A percentile compares a stretch with the other conserved stretches of the same genome.
phyloP scores from a whole-genome alignment of 108 stramenopile species.

The Nitzschia sp. region DNA sequence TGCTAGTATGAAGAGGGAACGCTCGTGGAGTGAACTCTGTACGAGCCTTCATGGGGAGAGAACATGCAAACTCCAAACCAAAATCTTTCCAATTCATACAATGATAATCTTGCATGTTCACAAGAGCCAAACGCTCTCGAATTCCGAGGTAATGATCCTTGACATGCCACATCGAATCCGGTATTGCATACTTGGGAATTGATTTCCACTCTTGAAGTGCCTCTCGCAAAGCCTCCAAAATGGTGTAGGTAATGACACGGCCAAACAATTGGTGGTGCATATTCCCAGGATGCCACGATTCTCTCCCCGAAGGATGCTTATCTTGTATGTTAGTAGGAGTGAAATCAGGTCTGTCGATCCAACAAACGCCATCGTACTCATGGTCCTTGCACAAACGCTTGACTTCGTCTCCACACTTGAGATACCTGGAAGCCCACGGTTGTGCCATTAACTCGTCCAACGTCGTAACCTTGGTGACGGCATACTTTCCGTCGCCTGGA shows the following conservation, averaged over 20 bases:
- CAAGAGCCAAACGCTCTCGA: conserved; percentile 10
- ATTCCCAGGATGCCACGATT: conserved; percentile 59
- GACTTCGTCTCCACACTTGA: conserved; percentile 47
- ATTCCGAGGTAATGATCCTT: conserved; percentile 40
- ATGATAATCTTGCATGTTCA: conserved; percentile 23
- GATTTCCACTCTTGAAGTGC: conserved; percentile 56
- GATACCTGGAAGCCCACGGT: conserved; percentile 54
- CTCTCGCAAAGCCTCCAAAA: conserved; percentile 56
- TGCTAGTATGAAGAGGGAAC: conserved; percentile 48
- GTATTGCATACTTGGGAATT: conserved; percentile 19
- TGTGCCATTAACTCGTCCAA: conserved; percentile 14
- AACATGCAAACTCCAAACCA: conserved; percentile 44
- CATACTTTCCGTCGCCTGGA: conserved; percentile 24
- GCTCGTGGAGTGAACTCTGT: conserved; percentile 72
- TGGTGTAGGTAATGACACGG: conserved; percentile 50
- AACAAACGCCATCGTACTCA: conserved; percentile 59
- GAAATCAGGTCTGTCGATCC: conserved; percentile 55
- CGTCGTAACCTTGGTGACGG: conserved; percentile 3
- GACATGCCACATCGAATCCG: conserved; percentile 62
- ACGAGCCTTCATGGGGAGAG: conserved; percentile 41
- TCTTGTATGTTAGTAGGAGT: conserved; percentile 48
- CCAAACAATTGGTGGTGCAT: conserved; percentile 60
- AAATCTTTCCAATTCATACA: conserved; percentile 35
- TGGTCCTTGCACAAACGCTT: conserved; percentile 35
- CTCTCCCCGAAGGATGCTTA: conserved; percentile 26